Percentiles rank a stretch among this genome's conserved stretches.
phyloP scores from a whole-genome alignment of 805 yeast species.

The Saccharomyces eubayanus region DNA sequence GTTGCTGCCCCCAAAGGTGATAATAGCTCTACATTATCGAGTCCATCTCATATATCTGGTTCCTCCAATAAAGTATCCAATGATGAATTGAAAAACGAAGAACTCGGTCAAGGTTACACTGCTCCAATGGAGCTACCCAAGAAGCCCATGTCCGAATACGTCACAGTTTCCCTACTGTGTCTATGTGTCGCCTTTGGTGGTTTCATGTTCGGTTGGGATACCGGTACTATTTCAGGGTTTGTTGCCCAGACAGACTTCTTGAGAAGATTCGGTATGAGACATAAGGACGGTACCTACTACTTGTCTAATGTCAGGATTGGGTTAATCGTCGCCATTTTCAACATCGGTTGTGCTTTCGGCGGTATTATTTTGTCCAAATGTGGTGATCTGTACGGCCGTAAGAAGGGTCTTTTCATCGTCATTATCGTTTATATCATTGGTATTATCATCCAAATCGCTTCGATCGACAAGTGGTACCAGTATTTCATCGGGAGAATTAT shows the following conservation, averaged over 20 bases:
- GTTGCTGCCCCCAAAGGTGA: too few relatives aligned
- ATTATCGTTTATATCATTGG: constrained; percentile 55
- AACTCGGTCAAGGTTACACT: neutral
- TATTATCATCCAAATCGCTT: constrained; percentile 50
- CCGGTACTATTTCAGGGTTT: constrained; percentile 67
- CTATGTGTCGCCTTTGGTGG: constrained; percentile 16
- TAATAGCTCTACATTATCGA: too few relatives aligned
- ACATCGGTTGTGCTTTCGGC: constrained; percentile 65
- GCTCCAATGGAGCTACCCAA: constrained; percentile 9
- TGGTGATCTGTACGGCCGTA: constrained; percentile 56
- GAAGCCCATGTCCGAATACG: constrained; percentile 25
- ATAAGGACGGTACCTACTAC: constrained; percentile 35
- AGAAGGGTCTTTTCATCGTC: constrained; percentile 44
- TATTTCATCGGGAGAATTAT: constrained; percentile 58
- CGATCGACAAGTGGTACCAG: constrained; percentile 50
- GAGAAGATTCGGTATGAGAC: constrained; percentile 45
- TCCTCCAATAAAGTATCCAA: constrained; percentile 4
- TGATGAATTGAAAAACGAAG: constrained; percentile 14
- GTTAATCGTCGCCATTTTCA: constrained; percentile 48
- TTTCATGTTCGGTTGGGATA: constrained; percentile 62
- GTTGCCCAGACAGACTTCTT: constrained; percentile 48
- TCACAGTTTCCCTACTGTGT: constrained; percentile 21
- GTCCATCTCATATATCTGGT: too few relatives aligned
- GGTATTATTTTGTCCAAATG: constrained; percentile 48
- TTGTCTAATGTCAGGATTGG: constrained; percentile 44